Evolutionary conservation across 1,284 basidiomycete species (phyloP), one percentile per base, ranked within the genome.

Genomic region (Austroboletus sp.): DNA sequence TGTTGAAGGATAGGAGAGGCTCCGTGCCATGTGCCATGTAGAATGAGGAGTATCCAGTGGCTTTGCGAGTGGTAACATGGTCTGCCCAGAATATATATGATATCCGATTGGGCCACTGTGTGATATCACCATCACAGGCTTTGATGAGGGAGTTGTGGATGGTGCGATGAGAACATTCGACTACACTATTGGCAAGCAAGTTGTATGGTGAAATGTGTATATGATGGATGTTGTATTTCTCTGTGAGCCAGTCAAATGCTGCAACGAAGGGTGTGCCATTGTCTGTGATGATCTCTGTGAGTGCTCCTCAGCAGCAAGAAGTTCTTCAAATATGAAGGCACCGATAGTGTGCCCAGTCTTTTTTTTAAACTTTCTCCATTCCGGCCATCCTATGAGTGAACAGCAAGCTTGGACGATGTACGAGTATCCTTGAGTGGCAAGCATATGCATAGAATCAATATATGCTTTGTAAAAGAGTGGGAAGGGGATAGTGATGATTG

Each of bases 1-100:
- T 29, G 37, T 68, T 60, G 15, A 68, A 55, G 0, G 59, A 66
- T 0, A 67, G 48, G 0, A 63, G 32, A 0, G 63, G 66, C 1
- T 68, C 52, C 0, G 56, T 48, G 5, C 62, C 61, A 39, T 62
- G 58, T 0, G 51, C 37, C 36, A 64, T 51, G 36, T 53, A 62
- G 26, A 51, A 62, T 1, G 54, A 55, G 2, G 53, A 55, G 12
- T 40, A 32, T 0, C 40, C 19, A 0, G 44, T 50, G 0, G 34
- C 35, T 11, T 33, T 44, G 1, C 6, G 9, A 1, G 23, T 44
- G 0, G 47, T 49, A 6, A 50, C 34, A 0, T 16, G 21, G 4
- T 50, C 29, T 0, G 38, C 38, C 45, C 45, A 50, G n/a, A 50
- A 47, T 11, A 50, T 17, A 4, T 40, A 21, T 0, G 26, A 15